phyloP scores from a whole-genome alignment of 805 yeast species.

The Torulaspora gathmanii region DNA sequence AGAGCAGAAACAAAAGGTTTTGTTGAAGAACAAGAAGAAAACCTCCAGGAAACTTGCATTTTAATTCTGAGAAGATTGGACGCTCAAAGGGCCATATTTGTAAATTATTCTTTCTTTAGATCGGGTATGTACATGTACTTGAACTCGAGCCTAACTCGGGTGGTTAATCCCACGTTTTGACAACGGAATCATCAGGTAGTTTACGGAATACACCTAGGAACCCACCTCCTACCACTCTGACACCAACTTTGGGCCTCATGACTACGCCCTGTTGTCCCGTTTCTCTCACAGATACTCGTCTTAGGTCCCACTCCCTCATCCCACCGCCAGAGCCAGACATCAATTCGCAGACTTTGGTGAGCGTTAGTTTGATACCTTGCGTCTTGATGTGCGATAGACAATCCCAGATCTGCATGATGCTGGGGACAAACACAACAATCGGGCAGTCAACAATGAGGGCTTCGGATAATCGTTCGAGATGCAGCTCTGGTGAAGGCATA shows the following conservation, averaged over 20 bases:
- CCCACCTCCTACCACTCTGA: conserved; percentile 47
- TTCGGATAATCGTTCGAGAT: conserved; percentile 34
- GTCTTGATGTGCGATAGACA: conserved; percentile 35
- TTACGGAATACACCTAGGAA: conserved; percentile 44
- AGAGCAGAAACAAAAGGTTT: conserved; percentile 56
- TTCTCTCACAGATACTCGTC: conserved; percentile 39
- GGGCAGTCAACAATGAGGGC: conserved; percentile 42
- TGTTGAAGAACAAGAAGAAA: conserved; percentile 48
- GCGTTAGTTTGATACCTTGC: conserved; percentile 34
- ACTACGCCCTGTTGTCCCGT: conserved; percentile 41
- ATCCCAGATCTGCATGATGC: conserved; percentile 45
- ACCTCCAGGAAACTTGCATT: conserved; percentile 41
- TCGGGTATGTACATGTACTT: conserved; percentile 10
- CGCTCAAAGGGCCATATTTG: conserved; percentile 2
- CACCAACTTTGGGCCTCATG: conserved; percentile 49
- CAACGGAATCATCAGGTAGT: conserved; percentile 14
- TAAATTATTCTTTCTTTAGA: conserved; percentile 7
- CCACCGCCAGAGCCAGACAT: conserved; percentile 46
- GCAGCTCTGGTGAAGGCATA: conserved; percentile 42
- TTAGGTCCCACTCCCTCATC: conserved; percentile 48
- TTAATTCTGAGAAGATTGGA: conserved; percentile 11
- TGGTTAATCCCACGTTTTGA: conserved; percentile 10
- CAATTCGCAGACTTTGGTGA: conserved; percentile 41
- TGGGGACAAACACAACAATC: conserved; percentile 44
- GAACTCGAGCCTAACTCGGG: conserved; percentile 2